Evolutionary conservation across 176 grass and related monocot species (phyloP).

Genomic region (Puccinellia tenuiflora): DNA sequence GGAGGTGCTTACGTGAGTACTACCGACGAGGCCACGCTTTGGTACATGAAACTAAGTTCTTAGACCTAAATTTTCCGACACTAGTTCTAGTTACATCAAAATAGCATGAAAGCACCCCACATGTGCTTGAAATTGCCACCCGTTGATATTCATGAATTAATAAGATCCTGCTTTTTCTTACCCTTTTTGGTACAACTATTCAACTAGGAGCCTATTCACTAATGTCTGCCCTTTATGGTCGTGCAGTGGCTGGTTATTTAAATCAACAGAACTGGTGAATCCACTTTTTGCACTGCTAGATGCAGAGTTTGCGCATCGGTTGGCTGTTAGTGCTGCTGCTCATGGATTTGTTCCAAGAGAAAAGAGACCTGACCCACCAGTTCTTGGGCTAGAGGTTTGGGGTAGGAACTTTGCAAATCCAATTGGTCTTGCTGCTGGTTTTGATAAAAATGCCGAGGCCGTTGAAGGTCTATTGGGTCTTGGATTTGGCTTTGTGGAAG

Average conservation of each 20-base stretch:
- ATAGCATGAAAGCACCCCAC: not conserved
- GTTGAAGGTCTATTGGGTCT: slow-evolving; percentile 82
- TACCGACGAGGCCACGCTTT: slow-evolving; percentile 91
- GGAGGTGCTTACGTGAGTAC: slow-evolving; percentile 97
- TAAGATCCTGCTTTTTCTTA: not conserved
- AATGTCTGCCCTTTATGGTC: slow-evolving; percentile 17
- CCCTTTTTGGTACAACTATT: not conserved
- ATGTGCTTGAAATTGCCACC: not conserved
- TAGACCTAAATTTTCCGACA: not conserved
- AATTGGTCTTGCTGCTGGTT: slow-evolving; percentile 89
- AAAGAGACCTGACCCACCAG: slow-evolving; percentile 80
- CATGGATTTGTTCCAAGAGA: slow-evolving; percentile 83
- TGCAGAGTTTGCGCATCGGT: slow-evolving; percentile 78
- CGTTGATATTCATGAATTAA: not conserved
- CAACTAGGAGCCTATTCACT: slow-evolving; percentile 1
- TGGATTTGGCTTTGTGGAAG: slow-evolving; percentile 97
- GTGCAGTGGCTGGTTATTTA: slow-evolving; percentile 84
- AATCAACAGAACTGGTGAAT: slow-evolving; percentile 72
- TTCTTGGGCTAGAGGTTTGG: slow-evolving; percentile 82
- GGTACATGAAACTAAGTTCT: slow-evolving; percentile 51
- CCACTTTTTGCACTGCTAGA: slow-evolving; percentile 84
- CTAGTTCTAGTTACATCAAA: not conserved
- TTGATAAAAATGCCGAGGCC: slow-evolving; percentile 97
- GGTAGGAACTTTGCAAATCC: slow-evolving; percentile 86
- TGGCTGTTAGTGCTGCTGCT: slow-evolving; percentile 74